Evolutionary conservation across 2,329 filamentous ascomycete genomes (phyloP).

Genomic region (Talaromyces sp.): DNA sequence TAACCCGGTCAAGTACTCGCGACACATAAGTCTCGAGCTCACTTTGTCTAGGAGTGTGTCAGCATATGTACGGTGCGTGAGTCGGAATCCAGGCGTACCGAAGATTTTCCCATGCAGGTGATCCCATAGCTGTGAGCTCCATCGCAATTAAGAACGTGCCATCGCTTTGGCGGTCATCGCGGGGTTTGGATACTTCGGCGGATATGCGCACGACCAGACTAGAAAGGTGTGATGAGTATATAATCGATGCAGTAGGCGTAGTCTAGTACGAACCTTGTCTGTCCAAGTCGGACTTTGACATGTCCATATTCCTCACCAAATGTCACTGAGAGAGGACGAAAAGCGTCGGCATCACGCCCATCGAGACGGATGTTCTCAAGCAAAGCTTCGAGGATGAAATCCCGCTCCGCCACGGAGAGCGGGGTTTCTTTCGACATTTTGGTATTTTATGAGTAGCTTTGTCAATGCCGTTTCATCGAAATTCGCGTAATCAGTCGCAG

Average conservation of each 20-base stretch:
- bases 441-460: constrained; percentile 47
- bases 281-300: constrained; percentile 81
- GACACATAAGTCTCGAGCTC: constrained; percentile 83
- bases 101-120: constrained; percentile 83
- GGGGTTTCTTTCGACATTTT: constrained; percentile 88
- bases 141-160: constrained; percentile 90
- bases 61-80: not conserved
- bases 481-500: not conserved
- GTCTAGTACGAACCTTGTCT: constrained; percentile 66
- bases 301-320: constrained; percentile 92
- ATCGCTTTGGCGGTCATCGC: constrained; percentile 86
- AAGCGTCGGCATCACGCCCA: constrained; percentile 75
- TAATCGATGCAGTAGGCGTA: not conserved
- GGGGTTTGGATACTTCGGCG: constrained; percentile 81
- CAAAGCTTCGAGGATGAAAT: constrained; percentile 80
- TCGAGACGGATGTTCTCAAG: constrained; percentile 78
- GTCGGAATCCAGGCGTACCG: constrained; percentile 47
- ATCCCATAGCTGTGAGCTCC: constrained; percentile 88
- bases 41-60: constrained; percentile 57
- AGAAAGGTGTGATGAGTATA: constrained; percentile 25
- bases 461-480: not conserved
- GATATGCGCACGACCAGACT: constrained; percentile 83
- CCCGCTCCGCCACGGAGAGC: constrained; percentile 82
- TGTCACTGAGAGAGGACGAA: constrained; percentile 69
- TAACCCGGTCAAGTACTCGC: constrained; percentile 86